Conservation (phyloP, 306 rosid species). For the Inga laurina region DNA sequence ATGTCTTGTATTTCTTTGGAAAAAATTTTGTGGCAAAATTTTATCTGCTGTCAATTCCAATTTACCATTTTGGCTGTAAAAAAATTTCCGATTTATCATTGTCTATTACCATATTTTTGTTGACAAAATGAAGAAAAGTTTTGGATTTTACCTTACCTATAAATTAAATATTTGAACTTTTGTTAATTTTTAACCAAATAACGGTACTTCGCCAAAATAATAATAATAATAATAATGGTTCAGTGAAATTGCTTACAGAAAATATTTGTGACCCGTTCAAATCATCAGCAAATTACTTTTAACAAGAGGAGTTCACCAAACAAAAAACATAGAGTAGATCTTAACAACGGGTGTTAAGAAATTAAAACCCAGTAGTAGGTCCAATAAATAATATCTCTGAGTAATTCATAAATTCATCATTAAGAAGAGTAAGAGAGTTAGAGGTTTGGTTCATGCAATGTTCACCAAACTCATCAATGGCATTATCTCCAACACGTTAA, state of each 20-base stretch:
- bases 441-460: conserved; percentile 33
- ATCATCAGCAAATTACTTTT: neutral
- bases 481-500: conserved; percentile 42
- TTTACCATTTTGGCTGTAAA: neutral
- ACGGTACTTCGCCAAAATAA: too few relatives aligned
- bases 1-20: too few relatives aligned
- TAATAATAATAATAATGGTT: neutral
- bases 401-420: conserved; percentile 21
- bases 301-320: neutral
- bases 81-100: neutral
- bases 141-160: neutral
- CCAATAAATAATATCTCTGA: conserved; percentile 23
- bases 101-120: neutral
- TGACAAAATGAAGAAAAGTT: neutral
- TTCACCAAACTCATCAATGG: conserved; percentile 45
- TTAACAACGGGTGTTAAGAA: neutral
- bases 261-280: too few relatives aligned
- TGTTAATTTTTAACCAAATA: neutral
- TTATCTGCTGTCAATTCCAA: neutral
- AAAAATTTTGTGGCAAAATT: too few relatives aligned
- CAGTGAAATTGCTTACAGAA: neutral
- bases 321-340: neutral
- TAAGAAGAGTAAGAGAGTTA: neutral
- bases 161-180: neutral
- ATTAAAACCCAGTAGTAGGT: neutral